A percentile compares a stretch with the other conserved stretches of the same genome.
phyloP scores from a whole-genome alignment of 2,329 filamentous ascomycete species.

The Fusarium bulbicola region DNA sequence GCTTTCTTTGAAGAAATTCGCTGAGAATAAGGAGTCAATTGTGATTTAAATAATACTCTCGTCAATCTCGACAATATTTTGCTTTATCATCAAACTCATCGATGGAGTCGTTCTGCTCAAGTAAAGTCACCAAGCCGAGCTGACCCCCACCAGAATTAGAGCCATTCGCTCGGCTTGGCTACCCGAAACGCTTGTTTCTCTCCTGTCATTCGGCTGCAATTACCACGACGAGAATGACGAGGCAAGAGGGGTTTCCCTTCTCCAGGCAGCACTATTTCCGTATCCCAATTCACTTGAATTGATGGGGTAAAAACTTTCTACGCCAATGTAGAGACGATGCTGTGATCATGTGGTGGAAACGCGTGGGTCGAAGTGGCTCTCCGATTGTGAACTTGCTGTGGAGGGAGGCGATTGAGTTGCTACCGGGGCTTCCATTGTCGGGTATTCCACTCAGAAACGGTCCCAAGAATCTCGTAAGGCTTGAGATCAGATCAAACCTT shows the following conservation, averaged over 20 bases:
- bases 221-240: conserved; percentile 5
- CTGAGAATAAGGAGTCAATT: background rate
- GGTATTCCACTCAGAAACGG: background rate
- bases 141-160: conserved; percentile 10
- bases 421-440: background rate
- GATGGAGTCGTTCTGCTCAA: background rate
- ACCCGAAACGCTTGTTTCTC: conserved; percentile 24
- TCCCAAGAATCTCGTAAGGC: background rate
- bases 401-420: background rate
- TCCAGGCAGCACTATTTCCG: conserved; percentile 21
- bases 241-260: background rate
- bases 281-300: background rate
- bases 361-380: conserved; percentile 22
- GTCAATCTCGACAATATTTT: background rate
- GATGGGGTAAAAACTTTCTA: conserved; percentile 1
- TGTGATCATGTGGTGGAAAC: conserved; percentile 30
- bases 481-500: background rate
- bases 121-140: conserved; percentile 6
- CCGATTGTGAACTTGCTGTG: background rate
- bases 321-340: conserved; percentile 20
- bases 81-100: background rate
- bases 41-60: background rate
- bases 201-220: conserved; percentile 18
- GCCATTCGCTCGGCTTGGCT: conserved; percentile 27
- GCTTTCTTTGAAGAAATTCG: background rate